phyloP scores from a whole-genome alignment of 306 rosid genomes.

The Argentina anserina region DNA sequence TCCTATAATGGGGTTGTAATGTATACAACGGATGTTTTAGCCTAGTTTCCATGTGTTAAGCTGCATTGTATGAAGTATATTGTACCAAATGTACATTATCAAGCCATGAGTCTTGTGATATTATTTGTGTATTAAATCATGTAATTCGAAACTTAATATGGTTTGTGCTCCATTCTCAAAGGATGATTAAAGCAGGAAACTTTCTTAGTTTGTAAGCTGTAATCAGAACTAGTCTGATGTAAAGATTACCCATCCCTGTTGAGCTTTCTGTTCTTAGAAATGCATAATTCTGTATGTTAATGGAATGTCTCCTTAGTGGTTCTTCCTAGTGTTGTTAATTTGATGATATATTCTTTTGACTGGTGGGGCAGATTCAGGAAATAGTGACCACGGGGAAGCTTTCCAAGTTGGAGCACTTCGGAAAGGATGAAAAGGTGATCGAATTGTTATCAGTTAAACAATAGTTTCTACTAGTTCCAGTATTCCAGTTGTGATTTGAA shows the following conservation, averaged over 20 bases:
- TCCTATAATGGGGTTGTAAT: not conserved
- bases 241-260: not conserved
- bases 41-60: not conserved
- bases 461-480: not conserved
- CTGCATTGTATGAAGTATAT: not conserved
- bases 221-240: not conserved
- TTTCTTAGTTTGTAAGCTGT: not conserved
- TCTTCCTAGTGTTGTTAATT: slow-evolving; percentile 6
- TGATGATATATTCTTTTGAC: slow-evolving; percentile 25
- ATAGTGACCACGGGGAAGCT: slow-evolving; percentile 81
- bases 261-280: too few relatives aligned
- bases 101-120: not conserved
- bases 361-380: slow-evolving; percentile 83
- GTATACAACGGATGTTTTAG: not conserved
- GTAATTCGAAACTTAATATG: not conserved
- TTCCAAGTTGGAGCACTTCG: slow-evolving; percentile 83
- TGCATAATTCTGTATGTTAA: too few relatives aligned
- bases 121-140: not conserved
- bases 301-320: not conserved
- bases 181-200: not conserved
- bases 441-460: slow-evolving; percentile 19
- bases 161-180: not conserved
- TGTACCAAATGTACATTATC: not conserved
- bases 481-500: too few relatives aligned
- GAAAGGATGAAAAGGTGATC: slow-evolving; percentile 84